These are phyloP conservation scores for Ogataea glucozyma DNA, from an alignment of 805 yeast genomes.

Conservation along the genomic window DNA sequence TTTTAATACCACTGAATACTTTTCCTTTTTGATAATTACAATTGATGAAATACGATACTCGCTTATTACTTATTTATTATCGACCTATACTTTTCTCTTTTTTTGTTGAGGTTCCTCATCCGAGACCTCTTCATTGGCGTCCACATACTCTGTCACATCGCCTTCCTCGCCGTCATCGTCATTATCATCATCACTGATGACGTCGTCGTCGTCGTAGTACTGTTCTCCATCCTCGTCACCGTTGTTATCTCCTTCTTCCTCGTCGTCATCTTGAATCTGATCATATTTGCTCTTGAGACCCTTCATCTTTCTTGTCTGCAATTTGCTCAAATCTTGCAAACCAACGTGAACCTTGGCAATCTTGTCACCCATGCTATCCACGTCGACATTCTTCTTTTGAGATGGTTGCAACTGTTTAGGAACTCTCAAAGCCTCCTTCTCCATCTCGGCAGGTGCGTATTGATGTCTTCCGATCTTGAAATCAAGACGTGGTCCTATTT, in stretches of 20 bases:
- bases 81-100: constrained; percentile 27
- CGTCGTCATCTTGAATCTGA: constrained; percentile 58
- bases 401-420: constrained; percentile 82
- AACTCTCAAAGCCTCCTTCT: constrained; percentile 80
- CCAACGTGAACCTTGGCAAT: constrained; percentile 96
- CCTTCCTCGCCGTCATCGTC: constrained; percentile 20
- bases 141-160: constrained; percentile 27
- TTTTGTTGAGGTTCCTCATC: constrained; percentile 26
- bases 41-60: constrained; percentile 6
- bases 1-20: background rate
- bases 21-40: constrained; percentile 2
- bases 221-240: constrained; percentile 42
- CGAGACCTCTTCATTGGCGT: constrained; percentile 28
- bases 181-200: constrained; percentile 16
- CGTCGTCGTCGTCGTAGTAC: constrained; percentile 24
- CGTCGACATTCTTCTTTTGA: constrained; percentile 84
- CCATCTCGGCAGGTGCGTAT: constrained; percentile 80
- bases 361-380: constrained; percentile 93
- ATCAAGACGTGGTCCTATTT: constrained; percentile 94
- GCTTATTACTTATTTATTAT: constrained; percentile 7
- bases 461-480: constrained; percentile 88
- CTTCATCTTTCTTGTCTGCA: constrained; percentile 98
- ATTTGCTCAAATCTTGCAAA: constrained; percentile 82
- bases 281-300: constrained; percentile 89
- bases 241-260: constrained; percentile 53